Base-by-base conservation (phyloP, 768 basidiomycete species). In the Tephrocybe sp. region DNA sequence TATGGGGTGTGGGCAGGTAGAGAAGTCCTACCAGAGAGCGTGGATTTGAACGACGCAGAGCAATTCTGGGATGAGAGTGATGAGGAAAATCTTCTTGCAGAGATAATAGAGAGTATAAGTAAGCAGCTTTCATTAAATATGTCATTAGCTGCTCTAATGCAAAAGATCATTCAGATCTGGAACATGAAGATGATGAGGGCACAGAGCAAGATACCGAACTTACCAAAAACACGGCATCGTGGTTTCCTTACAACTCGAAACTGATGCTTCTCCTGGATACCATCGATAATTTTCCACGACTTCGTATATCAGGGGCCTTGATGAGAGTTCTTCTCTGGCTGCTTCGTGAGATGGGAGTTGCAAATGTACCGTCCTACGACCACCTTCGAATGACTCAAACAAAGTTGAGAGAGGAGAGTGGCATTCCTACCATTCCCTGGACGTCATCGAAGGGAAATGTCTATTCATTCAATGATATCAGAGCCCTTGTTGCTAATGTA, bases 301-400 rank as follows among this genome's bases (percentile, higher is more conserved):
- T 69, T 15, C 63, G 59, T 9, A 51, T 72, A 3, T 69, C 69
- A 1, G 38, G 49, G 1, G 51, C 56, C 1, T 51, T 68, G 18
- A 56, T 72, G 55, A 64, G 60, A 24, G 47, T 68, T 9, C 52
- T 72, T 11, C 47, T 72, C 9, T 71, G 67, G 65, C 44, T 66
- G 8, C 56, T 70, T 24, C 31, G 57, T 5, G 60, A 63, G 32
- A 44, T 54, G 12, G 64, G 64, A 8, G 65, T 61, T 5, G 41
- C 40, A 2, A 48, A 64, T 30, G 67, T 71, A 5, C 71, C 68
- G 4, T 59, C 66, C 0, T 63, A 60, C 46, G 36, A 58, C 16
- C 37, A 22, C 0, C 58, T 67, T 13, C 58, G 57, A 30, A 55
- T 57, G n/a, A 46, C 62, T 22, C 64, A 64, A 44, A 56, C 43